Conservation (phyloP, 2,329 filamentous ascomycete species). For the Lachnellula suecica region DNA sequence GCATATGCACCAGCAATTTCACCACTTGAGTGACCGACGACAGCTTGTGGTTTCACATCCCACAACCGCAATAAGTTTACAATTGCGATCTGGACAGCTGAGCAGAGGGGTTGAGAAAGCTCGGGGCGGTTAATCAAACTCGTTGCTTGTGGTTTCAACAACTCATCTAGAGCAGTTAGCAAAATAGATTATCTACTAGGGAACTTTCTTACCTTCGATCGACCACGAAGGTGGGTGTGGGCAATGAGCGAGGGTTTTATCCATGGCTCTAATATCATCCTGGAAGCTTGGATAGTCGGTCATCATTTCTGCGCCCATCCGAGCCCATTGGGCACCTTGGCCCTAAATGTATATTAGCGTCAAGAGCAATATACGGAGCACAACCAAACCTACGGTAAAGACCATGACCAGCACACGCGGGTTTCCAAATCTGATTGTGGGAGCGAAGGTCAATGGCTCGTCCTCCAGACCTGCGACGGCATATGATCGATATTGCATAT, state of each 20-base stretch:
- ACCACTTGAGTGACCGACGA: conserved; percentile 40
- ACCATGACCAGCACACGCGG: conserved; percentile 9
- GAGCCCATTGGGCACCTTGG: conserved; percentile 25
- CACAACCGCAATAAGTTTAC: conserved; percentile 20
- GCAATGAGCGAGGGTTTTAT: background rate
- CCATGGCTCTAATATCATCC: conserved; percentile 6
- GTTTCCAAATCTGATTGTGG: background rate
- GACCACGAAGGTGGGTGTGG: conserved; percentile 3
- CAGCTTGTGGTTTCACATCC: conserved; percentile 30
- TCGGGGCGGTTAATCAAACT: conserved; percentile 11
- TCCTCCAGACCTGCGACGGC: background rate
- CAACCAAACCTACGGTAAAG: no score
- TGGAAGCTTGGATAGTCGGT: background rate
- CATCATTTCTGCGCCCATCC: conserved; percentile 20
- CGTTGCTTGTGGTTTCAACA: conserved; percentile 30
- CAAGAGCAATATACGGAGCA: no score
- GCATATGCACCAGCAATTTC: conserved; percentile 43
- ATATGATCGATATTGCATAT: background rate
- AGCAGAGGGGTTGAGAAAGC: conserved; percentile 21
- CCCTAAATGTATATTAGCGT: no score
- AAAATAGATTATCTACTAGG: background rate
- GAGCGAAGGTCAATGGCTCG: background rate
- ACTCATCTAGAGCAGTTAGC: conserved; percentile 28
- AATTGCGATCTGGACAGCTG: conserved; percentile 22
- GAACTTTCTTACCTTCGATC: conserved; percentile 10